Evolutionary conservation across 805 yeast genomes (phyloP), one percentile per base, ranked within the genome.

Genomic region (Candida anglica): DNA sequence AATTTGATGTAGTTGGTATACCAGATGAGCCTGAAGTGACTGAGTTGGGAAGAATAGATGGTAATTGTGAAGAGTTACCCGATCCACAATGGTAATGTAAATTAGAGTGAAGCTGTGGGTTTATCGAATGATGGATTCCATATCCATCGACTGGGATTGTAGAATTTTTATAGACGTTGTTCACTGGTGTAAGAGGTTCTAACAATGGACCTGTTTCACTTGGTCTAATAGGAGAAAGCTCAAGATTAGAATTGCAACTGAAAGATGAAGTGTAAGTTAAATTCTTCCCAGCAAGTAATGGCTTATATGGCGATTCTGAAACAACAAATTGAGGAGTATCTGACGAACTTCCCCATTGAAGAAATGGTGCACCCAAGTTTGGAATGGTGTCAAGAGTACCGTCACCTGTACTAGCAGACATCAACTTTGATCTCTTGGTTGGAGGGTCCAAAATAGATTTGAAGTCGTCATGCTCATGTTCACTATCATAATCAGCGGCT

Each of bases 201-300:
- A 79, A 58, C 27, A 79, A 56, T 5, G 86, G 85, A 2, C 85
- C 86, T 3, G 82, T 73, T 37, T 76, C 81, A 36, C 68, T 66
- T 5, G 72, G 61, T 41, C 75, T 66, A 28, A 77, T 49, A 6
- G 86, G 86, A 16, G 81, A 75, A 15, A 80, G 53, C 47, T 80
- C 86, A 41, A 79, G 69, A 47, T 74, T 79, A 17, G 82, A 75
- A 43, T 69, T 73, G 46, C 83, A 77, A 51, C 81, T 78, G 55
- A 80, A 80, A 9, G 83, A 76, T 16, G 83, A 78, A 3, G 84
- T 75, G 48, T 75, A 76, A 7, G 77, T 71, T 29, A 71, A 52
- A 42, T 60, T 59, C 38, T 63, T 64, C 15, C 65, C 61, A 1
- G 69, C 72, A 24, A 60, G 44, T 28, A 64, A 43, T 10, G 71